Percentiles rank a stretch among this genome's conserved stretches.
These are phyloP conservation scores for Mycena rebaudengoi DNA, from an alignment of 768 basidiomycete genomes.

Conservation along the genomic window DNA sequence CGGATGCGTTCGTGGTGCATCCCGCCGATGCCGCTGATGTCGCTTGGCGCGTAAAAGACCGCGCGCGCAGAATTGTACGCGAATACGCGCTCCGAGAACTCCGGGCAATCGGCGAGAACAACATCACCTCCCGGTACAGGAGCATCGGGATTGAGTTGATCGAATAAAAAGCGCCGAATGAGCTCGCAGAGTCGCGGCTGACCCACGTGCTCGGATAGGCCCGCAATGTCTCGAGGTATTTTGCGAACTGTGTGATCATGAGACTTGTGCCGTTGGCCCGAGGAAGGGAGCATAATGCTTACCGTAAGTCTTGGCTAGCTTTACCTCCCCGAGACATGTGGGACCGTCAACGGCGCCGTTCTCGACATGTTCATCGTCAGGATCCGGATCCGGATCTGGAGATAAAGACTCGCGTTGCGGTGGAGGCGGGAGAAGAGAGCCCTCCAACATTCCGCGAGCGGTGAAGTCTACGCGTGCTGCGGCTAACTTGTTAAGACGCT, in stretches of 20 bases:
- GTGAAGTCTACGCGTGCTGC: constrained; percentile 20
- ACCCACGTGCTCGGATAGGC: neutral
- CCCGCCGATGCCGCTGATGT: constrained; percentile 34
- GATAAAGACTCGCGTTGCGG: neutral
- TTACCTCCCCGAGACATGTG: constrained; percentile 7
- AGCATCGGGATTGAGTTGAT: constrained; percentile 1
- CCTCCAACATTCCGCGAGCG: constrained; percentile 12
- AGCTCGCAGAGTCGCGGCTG: constrained; percentile 8
- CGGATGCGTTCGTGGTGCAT: constrained; percentile 39
- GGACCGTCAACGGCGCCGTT: constrained; percentile 4
- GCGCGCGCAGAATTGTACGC: constrained; percentile 26
- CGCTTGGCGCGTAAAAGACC: constrained; percentile 38
- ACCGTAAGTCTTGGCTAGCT: constrained; percentile 12
- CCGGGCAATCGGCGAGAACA: neutral
- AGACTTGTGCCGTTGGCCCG: neutral
- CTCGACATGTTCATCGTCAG: constrained; percentile 5
- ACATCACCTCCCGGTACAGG: neutral
- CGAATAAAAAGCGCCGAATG: constrained; percentile 14
- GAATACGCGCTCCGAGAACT: constrained; percentile 6
- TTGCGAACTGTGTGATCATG: neutral
- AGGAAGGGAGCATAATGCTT: neutral
- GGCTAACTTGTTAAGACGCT: constrained; percentile 9
- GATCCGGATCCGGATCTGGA: neutral
- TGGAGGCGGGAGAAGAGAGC: neutral
- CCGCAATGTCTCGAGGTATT: neutral